These are phyloP conservation scores for Mycena venus DNA, from an alignment of 768 basidiomycete species.

Conservation along the genomic window DNA sequence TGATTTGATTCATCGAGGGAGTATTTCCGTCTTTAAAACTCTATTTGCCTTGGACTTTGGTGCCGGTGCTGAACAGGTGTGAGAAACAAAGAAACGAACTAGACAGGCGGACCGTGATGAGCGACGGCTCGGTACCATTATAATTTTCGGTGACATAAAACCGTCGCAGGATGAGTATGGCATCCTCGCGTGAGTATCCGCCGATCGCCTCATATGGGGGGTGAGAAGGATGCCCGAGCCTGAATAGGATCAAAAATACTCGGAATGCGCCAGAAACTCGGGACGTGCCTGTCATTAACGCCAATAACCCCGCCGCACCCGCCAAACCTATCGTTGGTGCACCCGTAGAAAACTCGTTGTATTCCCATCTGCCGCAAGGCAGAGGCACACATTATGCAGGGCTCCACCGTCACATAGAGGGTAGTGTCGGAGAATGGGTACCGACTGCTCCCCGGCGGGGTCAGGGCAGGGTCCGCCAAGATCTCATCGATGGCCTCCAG, in stretches of 20 bases:
- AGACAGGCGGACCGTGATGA: background rate
- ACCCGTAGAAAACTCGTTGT: conserved; percentile 91
- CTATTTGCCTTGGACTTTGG: conserved; percentile 92
- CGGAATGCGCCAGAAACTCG: background rate
- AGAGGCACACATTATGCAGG: conserved; percentile 99
- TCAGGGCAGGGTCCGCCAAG: conserved; percentile 71
- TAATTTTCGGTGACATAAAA: conserved; percentile 95
- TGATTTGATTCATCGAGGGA: conserved; percentile 19
- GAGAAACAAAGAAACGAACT: conserved; percentile 2
- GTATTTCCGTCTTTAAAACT: conserved; percentile 87
- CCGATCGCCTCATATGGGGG: conserved; percentile 81
- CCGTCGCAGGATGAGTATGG: conserved; percentile 86
- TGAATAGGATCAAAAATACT: conserved; percentile 42
- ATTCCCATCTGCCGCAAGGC: conserved; percentile 96
- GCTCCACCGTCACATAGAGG: conserved; percentile 98
- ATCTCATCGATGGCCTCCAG: conserved; percentile 96
- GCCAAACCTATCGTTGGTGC: conserved; percentile 95
- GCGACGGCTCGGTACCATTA: conserved; percentile 69
- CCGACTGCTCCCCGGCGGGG: conserved; percentile 57
- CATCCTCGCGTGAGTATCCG: conserved; percentile 85
- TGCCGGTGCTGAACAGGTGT: conserved; percentile 75
- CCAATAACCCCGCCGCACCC: conserved; percentile 96
- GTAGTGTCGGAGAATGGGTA: conserved; percentile 81
- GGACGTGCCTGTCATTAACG: conserved; percentile 80
- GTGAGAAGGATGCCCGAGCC: conserved; percentile 80